These are phyloP conservation scores for Hypomyces rosellus DNA, from an alignment of 2,329 filamentous ascomycete species.

Conservation along the genomic window DNA sequence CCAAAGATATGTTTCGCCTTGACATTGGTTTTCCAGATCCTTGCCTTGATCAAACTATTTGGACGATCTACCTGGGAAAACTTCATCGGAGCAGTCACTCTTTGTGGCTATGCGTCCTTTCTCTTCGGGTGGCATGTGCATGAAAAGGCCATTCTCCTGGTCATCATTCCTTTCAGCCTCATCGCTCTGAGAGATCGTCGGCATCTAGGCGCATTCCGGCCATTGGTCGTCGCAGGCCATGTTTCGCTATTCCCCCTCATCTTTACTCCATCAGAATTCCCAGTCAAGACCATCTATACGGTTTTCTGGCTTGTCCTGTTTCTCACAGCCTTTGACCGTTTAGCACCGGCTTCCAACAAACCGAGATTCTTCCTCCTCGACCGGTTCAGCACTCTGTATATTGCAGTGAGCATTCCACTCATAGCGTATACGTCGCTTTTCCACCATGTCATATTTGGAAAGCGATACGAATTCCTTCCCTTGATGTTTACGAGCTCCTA, in stretches of 20 bases:
- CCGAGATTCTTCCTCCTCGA: slow-evolving; percentile 86
- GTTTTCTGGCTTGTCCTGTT: slow-evolving; percentile 86
- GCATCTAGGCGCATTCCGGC: slow-evolving; percentile 85
- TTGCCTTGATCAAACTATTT: slow-evolving; percentile 79
- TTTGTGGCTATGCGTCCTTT: slow-evolving; percentile 95
- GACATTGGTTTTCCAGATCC: slow-evolving; percentile 74
- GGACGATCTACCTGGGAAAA: slow-evolving; percentile 74
- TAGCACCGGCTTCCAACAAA: slow-evolving; percentile 75
- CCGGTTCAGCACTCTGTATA: slow-evolving; percentile 83
- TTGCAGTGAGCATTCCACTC: slow-evolving; percentile 80
- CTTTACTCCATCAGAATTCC: slow-evolving; percentile 88
- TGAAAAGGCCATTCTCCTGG: slow-evolving; percentile 89
- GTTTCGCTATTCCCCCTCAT: slow-evolving; percentile 92
- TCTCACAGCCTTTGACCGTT: slow-evolving; percentile 75
- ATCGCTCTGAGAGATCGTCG: slow-evolving; percentile 85
- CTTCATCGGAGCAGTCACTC: slow-evolving; percentile 82
- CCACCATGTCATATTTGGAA: slow-evolving; percentile 78
- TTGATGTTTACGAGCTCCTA: slow-evolving; percentile 97
- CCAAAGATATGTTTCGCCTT: slow-evolving; percentile 74
- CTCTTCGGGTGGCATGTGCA: slow-evolving; percentile 98
- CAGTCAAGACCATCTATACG: slow-evolving; percentile 89
- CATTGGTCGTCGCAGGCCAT: slow-evolving; percentile 86
- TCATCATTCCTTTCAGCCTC: slow-evolving; percentile 92
- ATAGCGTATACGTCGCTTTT: slow-evolving; percentile 82
- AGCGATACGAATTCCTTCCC: slow-evolving; percentile 80